Evolutionary conservation across 257 asterid genomes (phyloP).

Genomic region (Lycium ferocissimum): DNA sequence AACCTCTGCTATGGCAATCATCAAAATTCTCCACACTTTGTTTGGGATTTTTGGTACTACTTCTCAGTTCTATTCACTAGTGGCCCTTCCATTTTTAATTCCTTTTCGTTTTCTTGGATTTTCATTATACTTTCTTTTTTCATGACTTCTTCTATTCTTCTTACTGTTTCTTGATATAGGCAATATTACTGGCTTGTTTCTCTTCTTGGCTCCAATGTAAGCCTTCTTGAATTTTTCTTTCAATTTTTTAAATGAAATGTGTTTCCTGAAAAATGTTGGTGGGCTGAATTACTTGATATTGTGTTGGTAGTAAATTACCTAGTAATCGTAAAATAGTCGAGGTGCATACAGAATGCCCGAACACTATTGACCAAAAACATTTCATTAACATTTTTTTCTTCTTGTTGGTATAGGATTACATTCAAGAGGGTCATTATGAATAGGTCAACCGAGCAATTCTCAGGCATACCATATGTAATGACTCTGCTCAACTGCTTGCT

Average conservation of each 20-base stretch:
- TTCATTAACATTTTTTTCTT: background rate
- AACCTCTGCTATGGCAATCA: conserved; percentile 25
- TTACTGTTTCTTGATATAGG: conserved; percentile 45
- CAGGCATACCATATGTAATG: conserved; percentile 75
- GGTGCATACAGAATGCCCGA: background rate
- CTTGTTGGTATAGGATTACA: conserved; percentile 48
- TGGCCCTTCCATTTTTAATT: background rate
- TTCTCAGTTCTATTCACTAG: background rate
- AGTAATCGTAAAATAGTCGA: background rate
- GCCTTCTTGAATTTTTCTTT: background rate
- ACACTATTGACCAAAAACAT: background rate
- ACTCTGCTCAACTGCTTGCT: conserved; percentile 71
- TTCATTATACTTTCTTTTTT: background rate
- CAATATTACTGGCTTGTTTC: conserved; percentile 73
- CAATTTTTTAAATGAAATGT: background rate
- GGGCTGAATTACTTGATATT: background rate
- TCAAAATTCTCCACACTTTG: conserved; percentile 32
- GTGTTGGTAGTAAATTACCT: background rate
- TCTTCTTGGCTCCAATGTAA: conserved; percentile 86
- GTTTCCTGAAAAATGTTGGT: background rate
- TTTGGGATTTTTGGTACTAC: conserved; percentile 38
- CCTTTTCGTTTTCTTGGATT: background rate
- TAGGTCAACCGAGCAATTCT: conserved; percentile 65
- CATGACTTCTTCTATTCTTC: background rate
- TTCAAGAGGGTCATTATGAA: conserved; percentile 63